Evolutionary conservation across 495 filamentous ascomycete genomes (phyloP).

Genomic region (Sphaerosporella brunnea): DNA sequence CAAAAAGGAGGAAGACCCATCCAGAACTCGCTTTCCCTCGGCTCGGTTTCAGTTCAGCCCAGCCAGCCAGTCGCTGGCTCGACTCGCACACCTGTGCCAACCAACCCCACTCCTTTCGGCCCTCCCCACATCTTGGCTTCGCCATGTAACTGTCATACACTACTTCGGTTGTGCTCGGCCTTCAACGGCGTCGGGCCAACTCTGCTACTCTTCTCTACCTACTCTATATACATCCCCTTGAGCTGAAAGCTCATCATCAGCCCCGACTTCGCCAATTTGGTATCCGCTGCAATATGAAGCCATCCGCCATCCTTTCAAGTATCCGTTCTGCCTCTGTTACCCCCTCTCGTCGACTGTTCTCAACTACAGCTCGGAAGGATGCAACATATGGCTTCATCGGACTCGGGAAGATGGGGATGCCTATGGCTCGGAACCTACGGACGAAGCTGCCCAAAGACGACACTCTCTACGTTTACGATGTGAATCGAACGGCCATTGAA

Average conservation of each 20-base stretch:
- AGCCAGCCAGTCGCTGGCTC: no score
- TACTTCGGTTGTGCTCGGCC: slow-evolving; percentile 5
- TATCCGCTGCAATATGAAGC: slow-evolving; percentile 1
- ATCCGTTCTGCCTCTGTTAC: background rate
- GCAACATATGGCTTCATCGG: slow-evolving; percentile 52
- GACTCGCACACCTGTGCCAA: no score
- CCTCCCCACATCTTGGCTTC: no score
- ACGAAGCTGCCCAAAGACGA: slow-evolving; percentile 54
- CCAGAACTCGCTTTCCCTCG: no score
- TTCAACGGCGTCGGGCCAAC: background rate
- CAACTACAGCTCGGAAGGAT: slow-evolving; percentile 4
- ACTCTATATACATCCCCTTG: no score
- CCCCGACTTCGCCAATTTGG: background rate
- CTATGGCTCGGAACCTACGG: slow-evolving; percentile 78
- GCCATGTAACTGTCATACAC: slow-evolving; percentile 5
- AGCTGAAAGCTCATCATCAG: background rate
- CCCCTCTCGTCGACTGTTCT: slow-evolving; percentile 10
- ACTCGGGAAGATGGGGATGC: slow-evolving; percentile 72
- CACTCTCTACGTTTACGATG: slow-evolving; percentile 52
- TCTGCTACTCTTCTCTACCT: background rate
- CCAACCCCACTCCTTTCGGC: no score
- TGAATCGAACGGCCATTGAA: slow-evolving; percentile 43
- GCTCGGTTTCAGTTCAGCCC: no score
- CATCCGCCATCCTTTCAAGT: background rate
- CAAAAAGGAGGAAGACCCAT: no score